Percentiles rank a stretch among this genome's conserved stretches.
phyloP scores from a whole-genome alignment of 2,329 filamentous ascomycete species.

The Dactylonectria estremocensis region DNA sequence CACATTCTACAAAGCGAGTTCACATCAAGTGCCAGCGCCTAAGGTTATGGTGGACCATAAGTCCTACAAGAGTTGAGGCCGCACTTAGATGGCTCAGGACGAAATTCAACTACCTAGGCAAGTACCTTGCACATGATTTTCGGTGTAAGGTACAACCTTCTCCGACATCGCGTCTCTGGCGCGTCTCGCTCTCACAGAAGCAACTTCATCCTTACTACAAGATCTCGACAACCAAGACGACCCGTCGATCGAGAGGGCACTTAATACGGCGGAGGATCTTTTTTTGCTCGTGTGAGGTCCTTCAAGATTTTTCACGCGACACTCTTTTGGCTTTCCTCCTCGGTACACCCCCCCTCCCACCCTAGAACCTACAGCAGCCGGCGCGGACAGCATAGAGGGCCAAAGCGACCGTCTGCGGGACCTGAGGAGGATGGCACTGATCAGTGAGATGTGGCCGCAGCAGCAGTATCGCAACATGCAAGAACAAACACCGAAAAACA shows the following conservation, averaged over 20 bases:
- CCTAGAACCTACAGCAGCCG: not conserved
- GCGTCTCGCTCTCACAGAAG: conserved; percentile 29
- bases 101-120: not conserved
- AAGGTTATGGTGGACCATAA: not conserved
- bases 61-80: no score
- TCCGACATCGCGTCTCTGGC: conserved; percentile 43
- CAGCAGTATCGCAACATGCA: conserved; percentile 12
- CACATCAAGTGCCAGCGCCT: not conserved
- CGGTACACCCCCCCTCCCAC: not conserved
- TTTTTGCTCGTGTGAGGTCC: not conserved
- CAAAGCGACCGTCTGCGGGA: not conserved
- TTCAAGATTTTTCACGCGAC: not conserved
- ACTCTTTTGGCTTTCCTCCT: not conserved
- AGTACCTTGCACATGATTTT: conserved; percentile 30
- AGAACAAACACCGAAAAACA: conserved; percentile 21
- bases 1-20: not conserved
- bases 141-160: conserved; percentile 26
- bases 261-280: not conserved
- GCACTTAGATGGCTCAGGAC: not conserved
- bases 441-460: not conserved
- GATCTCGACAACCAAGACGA: not conserved
- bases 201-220: conserved; percentile 17
- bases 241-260: not conserved
- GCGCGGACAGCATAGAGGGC: not conserved
- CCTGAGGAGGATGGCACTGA: not conserved